These are phyloP conservation scores for Euphorbia celastroides DNA, from an alignment of 441 rosid species.

Conservation along the genomic window DNA sequence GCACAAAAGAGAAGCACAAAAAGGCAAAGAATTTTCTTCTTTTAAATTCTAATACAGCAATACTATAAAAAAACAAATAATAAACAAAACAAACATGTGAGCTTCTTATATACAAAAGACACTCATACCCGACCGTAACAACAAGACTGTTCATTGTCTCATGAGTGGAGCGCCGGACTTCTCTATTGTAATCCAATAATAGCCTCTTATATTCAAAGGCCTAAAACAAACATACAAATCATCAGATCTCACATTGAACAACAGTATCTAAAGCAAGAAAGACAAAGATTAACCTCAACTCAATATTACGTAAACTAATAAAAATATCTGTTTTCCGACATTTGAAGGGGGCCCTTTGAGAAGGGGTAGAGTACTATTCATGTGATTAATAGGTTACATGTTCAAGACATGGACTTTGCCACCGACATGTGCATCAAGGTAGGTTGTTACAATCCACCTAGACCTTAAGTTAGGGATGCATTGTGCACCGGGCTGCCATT, in stretches of 20 bases:
- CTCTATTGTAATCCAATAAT: constrained; percentile 86
- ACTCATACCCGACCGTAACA: constrained; percentile 62
- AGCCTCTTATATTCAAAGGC: constrained; percentile 89
- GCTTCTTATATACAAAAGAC: constrained; percentile 9
- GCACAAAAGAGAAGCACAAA: not conserved
- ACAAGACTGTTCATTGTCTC: constrained; percentile 80
- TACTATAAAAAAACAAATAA: constrained; percentile 7
- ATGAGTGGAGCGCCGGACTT: constrained; percentile 90
- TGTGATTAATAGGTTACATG: too few species aligned
- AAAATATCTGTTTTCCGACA: not conserved
- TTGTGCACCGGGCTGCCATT: too few species aligned
- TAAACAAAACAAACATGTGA: not conserved
- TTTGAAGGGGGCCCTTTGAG: too few species aligned
- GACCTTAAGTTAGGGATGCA: too few species aligned
- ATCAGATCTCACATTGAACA: constrained; percentile 10
- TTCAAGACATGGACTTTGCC: too few species aligned
- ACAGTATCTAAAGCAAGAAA: constrained; percentile 14
- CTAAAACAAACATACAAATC: constrained; percentile 30
- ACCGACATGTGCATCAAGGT: too few species aligned
- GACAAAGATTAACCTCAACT: constrained; percentile 11
- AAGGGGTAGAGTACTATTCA: too few species aligned
- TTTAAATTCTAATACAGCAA: not conserved
- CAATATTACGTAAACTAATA: not conserved
- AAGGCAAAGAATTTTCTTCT: not conserved
- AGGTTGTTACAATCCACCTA: too few species aligned